These are phyloP conservation scores for Metarhizium brunneum DNA, from an alignment of 2,329 filamentous ascomycete genomes.

Conservation along the genomic window DNA sequence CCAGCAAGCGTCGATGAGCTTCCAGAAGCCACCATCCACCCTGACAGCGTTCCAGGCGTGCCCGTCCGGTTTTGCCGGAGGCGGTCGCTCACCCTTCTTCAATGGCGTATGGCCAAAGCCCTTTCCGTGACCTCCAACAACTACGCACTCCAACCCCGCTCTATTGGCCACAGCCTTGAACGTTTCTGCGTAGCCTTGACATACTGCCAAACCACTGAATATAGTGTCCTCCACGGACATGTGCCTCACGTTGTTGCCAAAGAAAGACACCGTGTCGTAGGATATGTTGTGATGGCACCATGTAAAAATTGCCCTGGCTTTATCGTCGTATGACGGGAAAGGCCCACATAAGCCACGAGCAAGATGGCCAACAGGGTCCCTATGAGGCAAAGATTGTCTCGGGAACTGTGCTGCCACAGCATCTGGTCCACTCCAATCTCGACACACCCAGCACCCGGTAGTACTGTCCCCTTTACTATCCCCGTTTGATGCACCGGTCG, in stretches of 20 bases:
- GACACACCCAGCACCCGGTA: slow-evolving; percentile 60
- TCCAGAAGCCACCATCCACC: slow-evolving; percentile 83
- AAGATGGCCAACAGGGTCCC: slow-evolving; percentile 61
- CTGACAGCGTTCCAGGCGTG: slow-evolving; percentile 93
- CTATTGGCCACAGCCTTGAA: slow-evolving; percentile 70
- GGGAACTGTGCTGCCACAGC: slow-evolving; percentile 69
- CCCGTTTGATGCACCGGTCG: slow-evolving; percentile 13
- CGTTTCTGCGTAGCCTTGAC: slow-evolving; percentile 79
- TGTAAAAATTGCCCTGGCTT: slow-evolving; percentile 84
- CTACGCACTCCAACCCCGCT: slow-evolving; percentile 68
- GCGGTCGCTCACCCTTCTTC: slow-evolving; percentile 53
- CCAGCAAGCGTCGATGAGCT: slow-evolving; percentile 88
- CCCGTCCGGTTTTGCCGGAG: slow-evolving; percentile 49
- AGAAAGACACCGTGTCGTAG: slow-evolving; percentile 77
- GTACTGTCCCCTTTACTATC: slow-evolving; percentile 12
- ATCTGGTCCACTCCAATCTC: slow-evolving; percentile 82
- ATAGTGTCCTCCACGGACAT: slow-evolving; percentile 67
- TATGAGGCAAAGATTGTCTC: slow-evolving; percentile 55
- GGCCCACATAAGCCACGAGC: slow-evolving; percentile 69
- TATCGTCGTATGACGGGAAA: slow-evolving; percentile 78
- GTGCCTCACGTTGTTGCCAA: slow-evolving; percentile 56
- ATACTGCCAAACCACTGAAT: slow-evolving; percentile 72
- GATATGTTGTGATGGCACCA: slow-evolving; percentile 92
- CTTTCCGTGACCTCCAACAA: slow-evolving; percentile 75
- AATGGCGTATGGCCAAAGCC: slow-evolving; percentile 65